Percentiles rank a stretch among this genome's conserved stretches.
These are phyloP conservation scores for Syzygium grande DNA, from an alignment of 345 rosid genomes.

Conservation along the genomic window DNA sequence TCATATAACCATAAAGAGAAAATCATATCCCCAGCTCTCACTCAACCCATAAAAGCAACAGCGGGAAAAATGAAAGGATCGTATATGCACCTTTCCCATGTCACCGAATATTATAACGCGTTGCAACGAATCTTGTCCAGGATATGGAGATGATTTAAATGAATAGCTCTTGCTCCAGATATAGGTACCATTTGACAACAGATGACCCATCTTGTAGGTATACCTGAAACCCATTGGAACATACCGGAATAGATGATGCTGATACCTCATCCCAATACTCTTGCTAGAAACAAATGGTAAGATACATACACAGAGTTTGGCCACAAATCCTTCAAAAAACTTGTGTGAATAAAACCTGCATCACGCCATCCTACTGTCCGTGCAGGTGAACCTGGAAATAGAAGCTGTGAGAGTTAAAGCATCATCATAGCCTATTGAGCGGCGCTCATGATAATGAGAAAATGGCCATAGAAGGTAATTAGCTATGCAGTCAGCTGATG, in stretches of 20 bases:
- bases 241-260: neutral
- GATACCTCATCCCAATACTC: neutral
- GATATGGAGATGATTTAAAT: constrained; percentile 72
- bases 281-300: neutral
- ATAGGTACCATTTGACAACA: constrained; percentile 4
- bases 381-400: constrained; percentile 34
- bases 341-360: constrained; percentile 43
- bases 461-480: neutral
- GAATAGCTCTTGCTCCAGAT: constrained; percentile 30
- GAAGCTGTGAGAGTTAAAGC: neutral
- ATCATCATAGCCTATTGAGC: neutral
- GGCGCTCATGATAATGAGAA: neutral
- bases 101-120: constrained; percentile 78
- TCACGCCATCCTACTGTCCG: constrained; percentile 45
- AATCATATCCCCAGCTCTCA: neutral
- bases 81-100: constrained; percentile 26
- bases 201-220: constrained; percentile 31
- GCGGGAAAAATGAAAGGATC: neutral
- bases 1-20: neutral
- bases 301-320: constrained; percentile 28
- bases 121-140: constrained; percentile 87
- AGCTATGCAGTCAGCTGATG: neutral
- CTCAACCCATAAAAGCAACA: neutral
- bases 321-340: constrained; percentile 42
- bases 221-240: constrained; percentile 7